Evolutionary conservation across 192 early-diverging fungal genomes (phyloP).

Genomic region (Kickxella alabastrina): DNA sequence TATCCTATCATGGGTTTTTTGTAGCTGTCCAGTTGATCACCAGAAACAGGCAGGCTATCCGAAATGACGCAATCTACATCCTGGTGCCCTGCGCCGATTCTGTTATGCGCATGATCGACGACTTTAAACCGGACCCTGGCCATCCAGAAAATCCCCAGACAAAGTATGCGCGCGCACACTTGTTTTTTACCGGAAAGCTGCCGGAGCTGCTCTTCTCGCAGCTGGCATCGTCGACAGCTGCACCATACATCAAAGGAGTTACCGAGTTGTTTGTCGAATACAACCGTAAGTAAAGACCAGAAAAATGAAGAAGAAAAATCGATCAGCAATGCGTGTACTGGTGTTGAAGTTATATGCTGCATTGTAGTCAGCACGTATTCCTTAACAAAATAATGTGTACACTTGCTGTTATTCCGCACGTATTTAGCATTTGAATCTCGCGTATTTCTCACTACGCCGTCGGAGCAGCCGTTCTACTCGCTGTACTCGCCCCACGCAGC

Average conservation of each 20-base stretch:
- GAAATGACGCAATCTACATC: constrained; percentile 51
- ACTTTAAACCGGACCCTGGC: constrained; percentile 16
- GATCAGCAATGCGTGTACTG: too few species aligned
- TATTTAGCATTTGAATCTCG: constrained; percentile 52
- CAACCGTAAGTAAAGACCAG: constrained; percentile 40
- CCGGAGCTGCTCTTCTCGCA: constrained; percentile 34
- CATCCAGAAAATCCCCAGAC: neutral
- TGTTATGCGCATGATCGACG: constrained; percentile 39
- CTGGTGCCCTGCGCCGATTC: constrained; percentile 45
- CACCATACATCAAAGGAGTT: constrained; percentile 32
- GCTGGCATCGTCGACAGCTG: constrained; percentile 33
- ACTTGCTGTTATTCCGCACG: too few species aligned
- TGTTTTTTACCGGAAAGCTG: constrained; percentile 51
- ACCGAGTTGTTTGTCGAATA: constrained; percentile 50
- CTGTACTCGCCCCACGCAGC: constrained; percentile 48
- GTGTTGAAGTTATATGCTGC: too few species aligned
- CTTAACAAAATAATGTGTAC: too few species aligned
- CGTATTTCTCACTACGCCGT: constrained; percentile 50
- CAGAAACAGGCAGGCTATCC: constrained; percentile 42
- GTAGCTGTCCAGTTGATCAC: constrained; percentile 48
- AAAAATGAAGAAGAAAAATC: too few species aligned
- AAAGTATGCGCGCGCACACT: constrained; percentile 39
- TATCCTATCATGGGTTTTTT: neutral
- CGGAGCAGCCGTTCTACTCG: constrained; percentile 44
- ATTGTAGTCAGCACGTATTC: too few species aligned